Base-by-base conservation (phyloP, 225 moss, liverwort and hornwort species). In the Lunularia cruciata region DNA sequence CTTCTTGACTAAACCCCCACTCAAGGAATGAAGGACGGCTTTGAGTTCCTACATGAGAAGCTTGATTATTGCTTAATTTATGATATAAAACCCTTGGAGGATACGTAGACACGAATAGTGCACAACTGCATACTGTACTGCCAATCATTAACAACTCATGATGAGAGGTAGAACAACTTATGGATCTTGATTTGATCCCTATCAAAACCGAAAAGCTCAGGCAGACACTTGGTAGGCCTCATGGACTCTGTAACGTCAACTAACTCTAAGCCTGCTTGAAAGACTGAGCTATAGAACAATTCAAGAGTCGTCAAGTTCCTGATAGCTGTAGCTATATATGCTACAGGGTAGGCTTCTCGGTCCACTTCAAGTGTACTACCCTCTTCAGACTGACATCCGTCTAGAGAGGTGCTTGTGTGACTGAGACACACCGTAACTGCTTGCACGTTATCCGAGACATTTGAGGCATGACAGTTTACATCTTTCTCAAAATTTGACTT, bases 291-390 rank as follows among this genome's bases (percentile, higher is more conserved):
- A 26, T 88, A 64, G 67, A 84, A 95, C 60, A 79, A 81, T 18
- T 83, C 6, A 0, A 89, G 80, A 18, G 83, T 86, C 10, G 78
- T 86, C 52, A 89, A 78, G 72, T 92, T 95, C 56, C 95, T 83
- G 9, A 92, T 65, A 57, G 86, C 87, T 66, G 88, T 71, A n/a
- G 92, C 85, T 38, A 95, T 31, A 39, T 88, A 95, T 18, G 95
- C 95, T 43, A 92, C 88, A 54, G 89, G 88, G 76, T 37, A 15
- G 34, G 31, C 31, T 42, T 15, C 57, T 13, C 43, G 57, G 57
- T 56, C 42, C 31, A 46, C 58, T 23, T 57, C 19, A n/a, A 26
- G 19, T 32, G 1, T 15, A 46, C 22, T 39, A 31, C 14, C 20
- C 32, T 61, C 28, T 30, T 46, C 64, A 8, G 15, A 1, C 14